Evolutionary conservation across 805 yeast species (phyloP), one percentile per base, ranked within the genome.

Genomic region (Ogataea salicorniae): DNA sequence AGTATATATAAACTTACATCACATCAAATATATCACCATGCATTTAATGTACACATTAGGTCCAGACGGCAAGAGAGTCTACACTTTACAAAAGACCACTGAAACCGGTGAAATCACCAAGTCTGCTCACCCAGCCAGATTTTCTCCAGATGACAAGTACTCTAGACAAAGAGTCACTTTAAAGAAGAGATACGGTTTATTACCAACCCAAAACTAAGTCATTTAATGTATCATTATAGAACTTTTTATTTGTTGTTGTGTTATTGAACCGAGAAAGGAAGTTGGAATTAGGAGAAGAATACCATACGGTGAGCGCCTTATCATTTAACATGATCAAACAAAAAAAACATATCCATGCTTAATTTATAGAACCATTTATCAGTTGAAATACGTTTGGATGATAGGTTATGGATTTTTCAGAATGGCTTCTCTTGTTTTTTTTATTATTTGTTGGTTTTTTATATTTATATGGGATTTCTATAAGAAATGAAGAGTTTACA

Each of bases 81-180:
- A 94, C 80, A 94, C 99, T 46, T 77, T 94, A 58, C 75, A 87
- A 70, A 94, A 94, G 75, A 56, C 66, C 60, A 84, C 95, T 47
- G 90, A 77, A 52, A 71, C 75, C 7, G 98, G 99, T 53, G 96
- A 90, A 69, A 90, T 92, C 75, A 95, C 99, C 66, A 89, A 90
- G 76, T 87, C 96, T 58, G 99, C 99, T 38, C 99, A 94, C 71
- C 99, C 99, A 53, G 99, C 99, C 46, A 85, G 99, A 74, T 94
- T 94, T 71, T 94, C 99, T 34, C 99, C 99, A 59, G 99, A 94
- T 69, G 99, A 94, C 80, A 94, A 94, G 75, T 92, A 89, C 77
- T 94, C 99, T 42, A 86, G 97, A 77, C 98, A 94, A 73, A 88
- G 99, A 80, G 97, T 94, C 44, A 92, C 98, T 48, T 79, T 94